Conservation (phyloP, 768 basidiomycete species). For the Terana coerulea region DNA sequence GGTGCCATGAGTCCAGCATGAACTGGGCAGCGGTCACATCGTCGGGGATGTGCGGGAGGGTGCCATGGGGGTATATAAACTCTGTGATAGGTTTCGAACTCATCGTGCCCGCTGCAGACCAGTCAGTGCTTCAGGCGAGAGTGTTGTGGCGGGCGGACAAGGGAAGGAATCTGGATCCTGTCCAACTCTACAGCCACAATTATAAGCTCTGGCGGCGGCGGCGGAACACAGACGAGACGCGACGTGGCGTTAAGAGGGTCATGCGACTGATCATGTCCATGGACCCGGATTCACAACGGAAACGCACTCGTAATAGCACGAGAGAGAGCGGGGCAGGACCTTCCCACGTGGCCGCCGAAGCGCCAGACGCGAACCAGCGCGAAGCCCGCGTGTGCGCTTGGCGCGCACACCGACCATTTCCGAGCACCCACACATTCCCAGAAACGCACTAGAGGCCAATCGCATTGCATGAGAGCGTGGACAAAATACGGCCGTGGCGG, state of each 20-base stretch:
- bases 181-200: no score
- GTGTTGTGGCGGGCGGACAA: background rate
- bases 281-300: constrained; percentile 9
- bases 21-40: constrained; percentile 51
- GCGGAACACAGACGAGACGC: background rate
- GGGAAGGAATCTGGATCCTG: no score
- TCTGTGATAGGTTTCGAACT: constrained; percentile 13
- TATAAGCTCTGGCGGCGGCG: no score
- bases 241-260: constrained; percentile 1
- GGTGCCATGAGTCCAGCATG: constrained; percentile 42
- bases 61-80: constrained; percentile 20
- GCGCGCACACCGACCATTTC: no score
- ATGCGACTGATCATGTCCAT: constrained; percentile 11
- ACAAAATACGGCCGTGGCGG: no score
- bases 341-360: constrained; percentile 4
- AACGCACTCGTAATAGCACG: background rate
- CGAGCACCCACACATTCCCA: no score
- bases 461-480: no score
- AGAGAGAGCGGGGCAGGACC: background rate
- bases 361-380: no score
- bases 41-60: constrained; percentile 42
- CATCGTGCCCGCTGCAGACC: background rate
- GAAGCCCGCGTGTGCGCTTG: no score
- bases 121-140: background rate
- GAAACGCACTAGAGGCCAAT: no score